Conservation (phyloP, 192 early-diverging fungal species). For the Backusella liffmaniae region DNA sequence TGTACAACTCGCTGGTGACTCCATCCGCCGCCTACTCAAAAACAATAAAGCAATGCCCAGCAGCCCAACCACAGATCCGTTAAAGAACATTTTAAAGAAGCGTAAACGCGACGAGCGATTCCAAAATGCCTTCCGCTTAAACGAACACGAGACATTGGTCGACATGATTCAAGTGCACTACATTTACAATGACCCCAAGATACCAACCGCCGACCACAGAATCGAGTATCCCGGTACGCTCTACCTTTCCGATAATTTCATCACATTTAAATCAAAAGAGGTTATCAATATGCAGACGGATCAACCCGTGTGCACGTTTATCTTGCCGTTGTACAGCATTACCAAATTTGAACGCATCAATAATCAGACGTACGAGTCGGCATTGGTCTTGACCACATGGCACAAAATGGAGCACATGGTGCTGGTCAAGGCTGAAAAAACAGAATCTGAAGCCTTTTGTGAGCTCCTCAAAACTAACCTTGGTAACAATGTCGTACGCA, state of each 20-base stretch:
- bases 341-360: conserved; percentile 88
- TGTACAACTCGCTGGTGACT: conserved; percentile 81
- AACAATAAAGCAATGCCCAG: conserved; percentile 40
- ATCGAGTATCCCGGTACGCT: conserved; percentile 61
- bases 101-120: conserved; percentile 80
- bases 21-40: conserved; percentile 87
- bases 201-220: not conserved
- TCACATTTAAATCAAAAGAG: conserved; percentile 75
- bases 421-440: conserved; percentile 66
- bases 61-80: conserved; percentile 52
- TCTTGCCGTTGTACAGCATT: conserved; percentile 86
- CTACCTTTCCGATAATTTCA: conserved; percentile 84
- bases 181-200: not conserved
- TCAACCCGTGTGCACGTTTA: conserved; percentile 62
- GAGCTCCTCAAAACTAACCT: conserved; percentile 69
- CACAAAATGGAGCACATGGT: conserved; percentile 88
- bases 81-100: conserved; percentile 61
- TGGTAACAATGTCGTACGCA: conserved; percentile 63
- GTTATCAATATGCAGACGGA: conserved; percentile 40
- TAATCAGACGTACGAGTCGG: conserved; percentile 55
- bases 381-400: conserved; percentile 84
- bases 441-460: conserved; percentile 80
- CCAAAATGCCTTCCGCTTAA: conserved; percentile 75
- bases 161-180: conserved; percentile 50
- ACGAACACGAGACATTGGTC: conserved; percentile 69